Evolutionary conservation across 192 early-diverging fungal species (phyloP).

Genomic region (Backusella circina): DNA sequence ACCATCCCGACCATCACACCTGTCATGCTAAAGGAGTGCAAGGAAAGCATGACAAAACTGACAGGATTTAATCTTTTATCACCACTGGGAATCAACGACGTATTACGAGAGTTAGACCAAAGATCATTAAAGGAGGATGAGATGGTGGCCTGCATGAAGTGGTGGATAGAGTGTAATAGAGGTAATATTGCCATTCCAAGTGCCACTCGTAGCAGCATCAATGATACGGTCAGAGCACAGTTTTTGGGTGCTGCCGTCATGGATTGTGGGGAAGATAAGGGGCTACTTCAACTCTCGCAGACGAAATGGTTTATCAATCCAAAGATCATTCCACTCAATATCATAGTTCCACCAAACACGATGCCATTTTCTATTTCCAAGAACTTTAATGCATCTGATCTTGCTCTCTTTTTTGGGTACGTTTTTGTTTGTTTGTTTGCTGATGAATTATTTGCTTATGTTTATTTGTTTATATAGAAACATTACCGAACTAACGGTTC

Average conservation of each 20-base stretch:
- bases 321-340: conserved; percentile 58
- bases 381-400: conserved; percentile 56
- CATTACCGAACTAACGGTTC: conserved; percentile 52
- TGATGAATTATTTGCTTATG: not conserved
- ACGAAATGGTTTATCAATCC: conserved; percentile 63
- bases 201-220: conserved; percentile 3
- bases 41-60: conserved; percentile 53
- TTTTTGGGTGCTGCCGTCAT: conserved; percentile 52
- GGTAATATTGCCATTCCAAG: conserved; percentile 29
- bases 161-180: conserved; percentile 64
- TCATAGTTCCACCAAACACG: conserved; percentile 55
- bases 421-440: not conserved
- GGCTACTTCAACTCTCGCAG: conserved; percentile 39
- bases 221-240: conserved; percentile 3
- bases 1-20: conserved; percentile 56
- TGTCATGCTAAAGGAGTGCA: conserved; percentile 47
- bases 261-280: conserved; percentile 31
- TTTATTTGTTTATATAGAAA: not conserved
- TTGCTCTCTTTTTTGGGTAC: conserved; percentile 48
- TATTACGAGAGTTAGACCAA: conserved; percentile 59
- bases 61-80: conserved; percentile 41
- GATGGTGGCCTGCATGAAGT: conserved; percentile 64
- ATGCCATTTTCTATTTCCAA: conserved; percentile 65
- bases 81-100: conserved; percentile 56
- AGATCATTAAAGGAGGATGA: conserved; percentile 54